Base-by-base conservation (phyloP, 108 stramenopile genomes). In the Skeletonema tropicum region DNA sequence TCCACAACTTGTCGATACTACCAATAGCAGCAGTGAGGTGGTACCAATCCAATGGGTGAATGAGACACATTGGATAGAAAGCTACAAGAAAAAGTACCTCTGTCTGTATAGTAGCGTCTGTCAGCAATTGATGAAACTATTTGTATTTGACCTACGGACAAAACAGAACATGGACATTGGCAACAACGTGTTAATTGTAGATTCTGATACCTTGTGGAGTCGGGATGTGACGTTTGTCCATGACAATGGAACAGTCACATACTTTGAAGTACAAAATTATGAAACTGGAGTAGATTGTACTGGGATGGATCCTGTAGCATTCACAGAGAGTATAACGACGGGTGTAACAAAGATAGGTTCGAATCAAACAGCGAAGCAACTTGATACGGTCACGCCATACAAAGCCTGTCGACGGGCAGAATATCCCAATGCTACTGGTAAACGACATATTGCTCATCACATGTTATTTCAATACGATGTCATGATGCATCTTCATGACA, bases 391-490 rank as follows among this genome's bases (percentile, higher is more conserved):
- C 57, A 73, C 71, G 13, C 78, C 78, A 2, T 79, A 79, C 60
- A 68, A 39, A 60, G 63, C 71, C 48, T 79, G 78, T 60, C 33
- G 33, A 32, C 61, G 71, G 3, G 15, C 57, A 8, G n/a, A 66
- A 23, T 68, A 73, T 64, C 58, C 66, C 10, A 57, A 79, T 35
- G 65, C 78, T 6, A 79, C 66, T 30, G 78, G 78, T 14, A 33
- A 17, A 1, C 55, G 78, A 23, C 78, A 79, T 17, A 79, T 79
- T 60, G 67, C 52, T 21, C 78, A 79, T 58, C 64, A 66, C 15
- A 79, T 79, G 78, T 25, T 79, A n/a, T 79, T 79, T 62, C 78
- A 79, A 55, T 63, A 68, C 42, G 78, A 79, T 68, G 78, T 79
- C 3, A 73, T 79, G 78, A 68, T 31, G 60, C 59, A 67, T 42